Base-by-base conservation (phyloP, 257 asterid species). In the Avicennia marina region DNA sequence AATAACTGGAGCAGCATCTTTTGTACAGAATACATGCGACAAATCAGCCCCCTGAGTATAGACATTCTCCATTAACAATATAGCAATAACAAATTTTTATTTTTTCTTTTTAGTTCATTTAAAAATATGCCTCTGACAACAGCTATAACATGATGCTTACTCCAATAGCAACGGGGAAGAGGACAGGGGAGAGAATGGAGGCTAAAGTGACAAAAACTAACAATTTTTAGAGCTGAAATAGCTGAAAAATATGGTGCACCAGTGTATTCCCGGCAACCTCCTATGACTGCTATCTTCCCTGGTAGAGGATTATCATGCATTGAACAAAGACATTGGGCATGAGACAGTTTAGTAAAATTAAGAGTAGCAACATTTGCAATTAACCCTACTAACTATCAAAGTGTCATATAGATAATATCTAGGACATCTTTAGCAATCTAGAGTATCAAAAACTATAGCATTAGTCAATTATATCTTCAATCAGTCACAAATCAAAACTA, bases 191-290 rank as follows among this genome's bases (percentile, higher is more conserved):
- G 20, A 52, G 20, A 44, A 18, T 0, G 56, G 15, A 39, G 56
- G 55, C 29, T 32, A 56, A 66, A 27, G 58, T 13, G 45, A 64
- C 53, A 44, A 73, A 62, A 57, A 80, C 97, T 80, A 48, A 93
- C 99, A 53, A 93, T 86, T 72, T 82, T 93, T 58, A 93, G 74
- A 59, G 99, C 99, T 53, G 99, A 93, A 69, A 93, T 84, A 40
- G 99, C 99, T 53, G 99, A 68, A 40, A 86, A 93, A 72, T 89
- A 93, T 26, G 99, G 99, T 55, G 99, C 99, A 61, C 99, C 99
- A 45, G 99, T 93, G 82, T 93, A 89, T 64, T 93, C 97, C 0
- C 99, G 94, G 69, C 99, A 93, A 49, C 99, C 99, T 40, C 99
- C 97, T 17, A 93, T 72, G 44, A 93, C 96, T 49, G 99, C 99